These are phyloP conservation scores for Annulohypoxylon stygium DNA, from an alignment of 495 filamentous ascomycete species.

Conservation along the genomic window DNA sequence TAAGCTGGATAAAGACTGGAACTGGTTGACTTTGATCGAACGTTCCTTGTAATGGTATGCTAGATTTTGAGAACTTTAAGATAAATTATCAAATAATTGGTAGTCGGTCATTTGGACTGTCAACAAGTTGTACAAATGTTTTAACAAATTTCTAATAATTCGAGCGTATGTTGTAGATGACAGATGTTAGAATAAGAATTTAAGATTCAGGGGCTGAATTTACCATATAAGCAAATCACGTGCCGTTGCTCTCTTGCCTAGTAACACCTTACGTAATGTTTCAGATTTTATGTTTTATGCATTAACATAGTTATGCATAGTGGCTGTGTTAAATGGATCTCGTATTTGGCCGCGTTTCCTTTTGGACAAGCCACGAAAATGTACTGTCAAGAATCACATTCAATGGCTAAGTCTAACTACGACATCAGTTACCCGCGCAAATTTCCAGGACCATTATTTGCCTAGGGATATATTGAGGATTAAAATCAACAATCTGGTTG, in stretches of 20 bases:
- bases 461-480: slow-evolving; percentile 16
- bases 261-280: not conserved
- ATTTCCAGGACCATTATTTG: not conserved
- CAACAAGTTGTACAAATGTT: no score
- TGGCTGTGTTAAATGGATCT: slow-evolving; percentile 33
- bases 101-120: no score
- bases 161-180: not conserved
- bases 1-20: not conserved
- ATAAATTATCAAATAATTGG: no score
- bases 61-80: not conserved
- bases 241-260: not conserved
- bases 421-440: slow-evolving; percentile 20
- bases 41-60: no score
- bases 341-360: slow-evolving; percentile 29
- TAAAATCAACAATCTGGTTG: not conserved
- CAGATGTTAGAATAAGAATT: slow-evolving; percentile 1
- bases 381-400: slow-evolving; percentile 15
- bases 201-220: not conserved
- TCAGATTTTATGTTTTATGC: not conserved
- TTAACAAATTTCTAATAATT: not conserved
- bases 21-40: no score
- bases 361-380: slow-evolving; percentile 40
- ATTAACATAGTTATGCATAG: slow-evolving; percentile 34
- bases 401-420: slow-evolving; percentile 34
- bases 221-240: not conserved